Evolutionary conservation across 176 grass and related monocot species (phyloP).

Genomic region (Chloris gayana): DNA sequence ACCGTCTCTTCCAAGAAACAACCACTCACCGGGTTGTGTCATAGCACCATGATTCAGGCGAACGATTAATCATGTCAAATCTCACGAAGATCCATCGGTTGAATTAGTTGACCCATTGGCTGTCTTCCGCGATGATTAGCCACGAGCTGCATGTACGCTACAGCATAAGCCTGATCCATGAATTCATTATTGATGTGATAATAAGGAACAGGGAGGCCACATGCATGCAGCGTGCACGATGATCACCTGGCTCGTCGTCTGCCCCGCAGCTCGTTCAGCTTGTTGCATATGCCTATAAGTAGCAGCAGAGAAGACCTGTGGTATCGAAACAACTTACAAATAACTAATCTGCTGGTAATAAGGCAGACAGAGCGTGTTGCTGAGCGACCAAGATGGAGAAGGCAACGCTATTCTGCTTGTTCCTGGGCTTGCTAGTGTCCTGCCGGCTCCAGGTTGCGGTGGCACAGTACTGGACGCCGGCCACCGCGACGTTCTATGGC

Average conservation of each 20-base stretch:
- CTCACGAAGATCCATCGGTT: slow-evolving; percentile 19
- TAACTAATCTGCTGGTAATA: no score
- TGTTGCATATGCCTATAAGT: slow-evolving; percentile 22
- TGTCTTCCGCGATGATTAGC: slow-evolving; percentile 22
- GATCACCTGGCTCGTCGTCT: slow-evolving; percentile 25
- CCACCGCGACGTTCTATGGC: slow-evolving; percentile 60
- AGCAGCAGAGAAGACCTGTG: background rate
- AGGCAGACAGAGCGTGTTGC: background rate
- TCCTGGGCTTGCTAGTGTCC: slow-evolving; percentile 36
- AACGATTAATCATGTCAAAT: slow-evolving; percentile 9
- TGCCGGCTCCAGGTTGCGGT: background rate
- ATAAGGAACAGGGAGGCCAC: slow-evolving; percentile 15
- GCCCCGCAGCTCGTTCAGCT: background rate
- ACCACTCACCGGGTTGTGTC: background rate
- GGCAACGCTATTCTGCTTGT: background rate
- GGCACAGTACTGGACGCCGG: slow-evolving; percentile 37
- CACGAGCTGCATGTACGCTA: slow-evolving; percentile 16
- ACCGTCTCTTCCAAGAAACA: slow-evolving; percentile 33
- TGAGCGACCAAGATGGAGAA: background rate
- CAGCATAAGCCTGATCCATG: slow-evolving; percentile 13
- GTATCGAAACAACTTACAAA: background rate
- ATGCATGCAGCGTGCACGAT: slow-evolving; percentile 33
- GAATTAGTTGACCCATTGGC: background rate
- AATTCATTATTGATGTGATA: slow-evolving; percentile 4
- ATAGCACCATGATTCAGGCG: background rate